Conservation (phyloP, 257 asterid species). For the Cynanchum wilfordii region DNA sequence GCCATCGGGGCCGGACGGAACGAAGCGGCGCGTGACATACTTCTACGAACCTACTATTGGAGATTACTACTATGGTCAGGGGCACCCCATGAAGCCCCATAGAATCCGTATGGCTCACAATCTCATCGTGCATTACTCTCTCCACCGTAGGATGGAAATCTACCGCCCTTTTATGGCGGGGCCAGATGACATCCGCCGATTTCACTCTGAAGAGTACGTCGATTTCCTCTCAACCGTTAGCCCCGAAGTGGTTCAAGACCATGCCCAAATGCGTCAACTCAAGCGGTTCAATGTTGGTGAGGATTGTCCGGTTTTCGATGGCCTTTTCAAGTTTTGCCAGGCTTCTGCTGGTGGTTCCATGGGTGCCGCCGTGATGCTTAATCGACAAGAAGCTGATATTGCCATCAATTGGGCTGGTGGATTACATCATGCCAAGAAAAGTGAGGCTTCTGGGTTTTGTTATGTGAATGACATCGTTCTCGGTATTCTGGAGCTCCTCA, state of each 20-base stretch:
- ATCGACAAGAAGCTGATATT: constrained; percentile 65
- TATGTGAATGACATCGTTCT: constrained; percentile 82
- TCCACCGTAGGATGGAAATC: constrained; percentile 68
- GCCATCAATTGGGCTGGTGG: constrained; percentile 97
- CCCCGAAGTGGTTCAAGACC: constrained; percentile 50
- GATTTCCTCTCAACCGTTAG: constrained; percentile 55
- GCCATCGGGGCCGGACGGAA: constrained; percentile 65
- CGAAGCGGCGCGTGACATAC: constrained; percentile 67
- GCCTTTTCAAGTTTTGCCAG: constrained; percentile 63
- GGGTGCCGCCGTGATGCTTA: constrained; percentile 78
- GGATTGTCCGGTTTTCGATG: constrained; percentile 66
- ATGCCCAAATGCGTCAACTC: constrained; percentile 40
- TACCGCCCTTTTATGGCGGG: constrained; percentile 57
- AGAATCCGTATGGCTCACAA: constrained; percentile 79
- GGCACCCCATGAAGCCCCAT: constrained; percentile 87
- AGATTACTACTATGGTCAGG: constrained; percentile 65
- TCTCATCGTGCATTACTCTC: constrained; percentile 55
- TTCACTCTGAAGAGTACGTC: constrained; percentile 68
- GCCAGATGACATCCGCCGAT: constrained; percentile 41
- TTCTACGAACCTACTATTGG: constrained; percentile 77
- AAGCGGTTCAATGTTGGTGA: constrained; percentile 66
- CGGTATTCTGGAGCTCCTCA: constrained; percentile 76
- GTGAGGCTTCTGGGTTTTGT: constrained; percentile 76
- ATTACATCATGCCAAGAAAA: constrained; percentile 80
- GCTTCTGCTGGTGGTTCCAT: constrained; percentile 81